Conservation (phyloP, 108 stramenopile genomes). For the Asterionellopsis glacialis region DNA sequence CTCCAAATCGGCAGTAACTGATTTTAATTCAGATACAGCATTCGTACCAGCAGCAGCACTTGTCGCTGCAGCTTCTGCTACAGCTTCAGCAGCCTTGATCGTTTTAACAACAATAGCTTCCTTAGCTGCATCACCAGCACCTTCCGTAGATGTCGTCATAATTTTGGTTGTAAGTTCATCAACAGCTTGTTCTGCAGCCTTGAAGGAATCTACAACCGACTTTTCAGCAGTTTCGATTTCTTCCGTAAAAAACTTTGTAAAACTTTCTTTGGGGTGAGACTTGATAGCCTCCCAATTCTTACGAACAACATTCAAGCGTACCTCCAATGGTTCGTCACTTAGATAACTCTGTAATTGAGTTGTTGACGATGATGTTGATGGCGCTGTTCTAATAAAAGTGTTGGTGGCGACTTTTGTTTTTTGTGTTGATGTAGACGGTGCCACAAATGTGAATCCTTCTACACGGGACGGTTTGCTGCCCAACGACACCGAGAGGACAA, state of each 20-base stretch:
- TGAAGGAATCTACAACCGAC: not conserved
- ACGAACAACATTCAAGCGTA: not conserved
- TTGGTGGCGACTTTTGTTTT: no score
- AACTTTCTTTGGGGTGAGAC: not conserved
- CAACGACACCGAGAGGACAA: no score
- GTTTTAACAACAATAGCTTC: not conserved
- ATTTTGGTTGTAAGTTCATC: not conserved
- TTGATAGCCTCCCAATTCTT: not conserved
- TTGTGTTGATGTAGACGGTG: no score
- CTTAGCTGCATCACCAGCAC: not conserved
- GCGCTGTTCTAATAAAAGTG: no score
- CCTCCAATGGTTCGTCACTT: not conserved
- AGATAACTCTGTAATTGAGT: not conserved
- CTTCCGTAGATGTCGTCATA: no score
- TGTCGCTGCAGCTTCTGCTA: not conserved
- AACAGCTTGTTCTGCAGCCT: not conserved
- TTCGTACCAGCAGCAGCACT: not conserved
- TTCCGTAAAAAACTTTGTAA: not conserved
- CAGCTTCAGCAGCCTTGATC: constrained; percentile 1
- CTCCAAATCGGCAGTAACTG: not conserved
- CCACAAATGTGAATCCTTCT: no score
- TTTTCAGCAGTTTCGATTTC: not conserved
- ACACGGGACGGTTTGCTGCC: no score
- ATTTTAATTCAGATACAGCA: not conserved
- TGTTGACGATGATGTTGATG: no score